phyloP scores from a whole-genome alignment of 2,329 filamentous ascomycete genomes.

The Pseudogymnoascus sp. region DNA sequence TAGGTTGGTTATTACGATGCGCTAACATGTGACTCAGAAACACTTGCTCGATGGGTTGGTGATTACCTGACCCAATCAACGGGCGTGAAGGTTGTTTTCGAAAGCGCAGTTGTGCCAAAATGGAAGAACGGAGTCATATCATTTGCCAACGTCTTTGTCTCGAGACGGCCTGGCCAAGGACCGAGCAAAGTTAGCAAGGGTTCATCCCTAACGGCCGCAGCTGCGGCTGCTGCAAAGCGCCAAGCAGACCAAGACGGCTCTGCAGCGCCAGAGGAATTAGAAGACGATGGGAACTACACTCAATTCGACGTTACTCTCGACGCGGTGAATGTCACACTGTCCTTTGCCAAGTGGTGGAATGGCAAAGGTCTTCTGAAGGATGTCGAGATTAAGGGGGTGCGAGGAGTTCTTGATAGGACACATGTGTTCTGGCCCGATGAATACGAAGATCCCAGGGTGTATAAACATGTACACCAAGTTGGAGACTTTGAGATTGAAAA shows the following conservation, averaged over 20 bases:
- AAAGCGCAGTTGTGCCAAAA: conserved; percentile 93
- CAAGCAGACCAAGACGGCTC: conserved; percentile 32
- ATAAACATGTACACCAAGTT: conserved; percentile 76
- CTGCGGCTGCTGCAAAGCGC: conserved; percentile 69
- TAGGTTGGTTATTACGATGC: not conserved
- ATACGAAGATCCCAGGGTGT: conserved; percentile 72
- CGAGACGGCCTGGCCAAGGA: conserved; percentile 74
- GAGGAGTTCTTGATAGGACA: conserved; percentile 86
- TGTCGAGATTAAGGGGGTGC: conserved; percentile 87
- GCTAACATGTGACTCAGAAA: conserved; percentile 51
- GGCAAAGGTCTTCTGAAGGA: conserved; percentile 85
- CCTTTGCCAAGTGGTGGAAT: conserved; percentile 99
- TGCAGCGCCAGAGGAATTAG: conserved; percentile 34
- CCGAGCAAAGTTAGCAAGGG: conserved; percentile 85
- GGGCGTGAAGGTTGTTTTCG: conserved; percentile 88
- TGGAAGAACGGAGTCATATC: conserved; percentile 95
- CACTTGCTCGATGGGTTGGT: conserved; percentile 82
- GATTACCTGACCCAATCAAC: conserved; percentile 93
- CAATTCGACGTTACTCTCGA: conserved; percentile 95
- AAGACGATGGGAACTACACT: conserved; percentile 93
- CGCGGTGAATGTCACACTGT: conserved; percentile 91
- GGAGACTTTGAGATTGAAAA: conserved; percentile 96
- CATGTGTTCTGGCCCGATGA: conserved; percentile 65
- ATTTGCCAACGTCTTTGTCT: conserved; percentile 94
- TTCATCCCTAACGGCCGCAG: conserved; percentile 74